Evolutionary conservation across 768 basidiomycete genomes (phyloP), one percentile per base, ranked within the genome.

Genomic region (Termitomyces sp.): DNA sequence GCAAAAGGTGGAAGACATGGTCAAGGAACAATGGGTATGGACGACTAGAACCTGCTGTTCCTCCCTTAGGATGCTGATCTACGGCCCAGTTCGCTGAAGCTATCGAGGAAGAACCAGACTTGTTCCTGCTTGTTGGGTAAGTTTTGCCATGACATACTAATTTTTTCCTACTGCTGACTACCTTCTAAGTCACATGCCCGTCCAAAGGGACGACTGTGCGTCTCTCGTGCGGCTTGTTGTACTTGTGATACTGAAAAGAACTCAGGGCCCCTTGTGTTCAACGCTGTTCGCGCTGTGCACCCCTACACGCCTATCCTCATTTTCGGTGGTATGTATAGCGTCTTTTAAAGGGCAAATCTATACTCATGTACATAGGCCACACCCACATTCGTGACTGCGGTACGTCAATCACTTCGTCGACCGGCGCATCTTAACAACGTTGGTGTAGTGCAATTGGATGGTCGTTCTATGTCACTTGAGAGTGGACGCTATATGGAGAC

Each of bases 401-500:
- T 81, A 74, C 73, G 81, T 81, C 56, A 2, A 40, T 56, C 32
- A 38, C 38, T 9, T 48, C n/a, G 29, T 34, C 34, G 17, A 29
- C 36, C 42, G 50, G 37, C 15, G 40, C 53, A 37, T 12, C 31
- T 34, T 42, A 36, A 38, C 49, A 32, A 56, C 4, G 31, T 25
- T 15, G 17, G n/a, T 50, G 8, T 70, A 86, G 85, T 83, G 29
- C 86, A 87, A 71, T 75, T 86, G 34, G 93, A 94, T 70, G 82
- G 81, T 3, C 81, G 87, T 20, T 87, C 88, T 0, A 92, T 94
- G 79, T 79, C 87, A 2, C 70, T 95, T 62, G 91, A 94, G 68
- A 89, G 91, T 65, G 91, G 95, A 25, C 79, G 92, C 25, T 96
- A 96, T 70, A 91, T 96, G 88, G 95, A 97, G 75, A 97, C 94